A percentile compares a stretch with the other conserved stretches of the same genome.
Conservation (phyloP, 1,284 basidiomycete genomes). For the Melampsora larici-populina region DNA sequence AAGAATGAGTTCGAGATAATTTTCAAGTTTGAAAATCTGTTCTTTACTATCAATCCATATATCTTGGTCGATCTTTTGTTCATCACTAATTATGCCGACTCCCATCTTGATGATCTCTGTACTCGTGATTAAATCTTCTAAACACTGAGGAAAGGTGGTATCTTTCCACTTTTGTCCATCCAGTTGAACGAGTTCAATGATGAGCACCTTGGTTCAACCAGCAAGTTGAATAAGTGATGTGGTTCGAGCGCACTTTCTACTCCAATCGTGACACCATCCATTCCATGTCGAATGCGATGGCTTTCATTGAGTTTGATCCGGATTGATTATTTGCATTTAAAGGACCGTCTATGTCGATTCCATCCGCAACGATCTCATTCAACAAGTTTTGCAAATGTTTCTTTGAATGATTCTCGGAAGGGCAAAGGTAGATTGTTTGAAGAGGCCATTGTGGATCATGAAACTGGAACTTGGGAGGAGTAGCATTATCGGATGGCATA, state of each 20-base stretch:
- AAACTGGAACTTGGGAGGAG: too few species aligned
- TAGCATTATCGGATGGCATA: too few species aligned
- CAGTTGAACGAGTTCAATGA: constrained; percentile 26
- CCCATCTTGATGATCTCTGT: constrained; percentile 23
- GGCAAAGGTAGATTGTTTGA: too few species aligned
- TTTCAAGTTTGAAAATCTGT: constrained; percentile 9
- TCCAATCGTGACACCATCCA: constrained; percentile 15
- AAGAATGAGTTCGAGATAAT: constrained; percentile 15
- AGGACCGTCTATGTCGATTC: too few species aligned
- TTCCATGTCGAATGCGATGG: constrained; percentile 32
- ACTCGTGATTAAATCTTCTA: constrained; percentile 19
- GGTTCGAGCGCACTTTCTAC: background rate
- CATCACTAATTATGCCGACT: constrained; percentile 27
- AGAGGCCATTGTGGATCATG: too few species aligned
- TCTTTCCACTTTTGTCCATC: constrained; percentile 6
- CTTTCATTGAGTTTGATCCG: background rate
- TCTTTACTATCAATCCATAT: constrained; percentile 2
- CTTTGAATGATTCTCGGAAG: too few species aligned
- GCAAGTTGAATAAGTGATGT: constrained; percentile 30
- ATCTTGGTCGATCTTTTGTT: constrained; percentile 12
- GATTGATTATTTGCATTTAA: too few species aligned
- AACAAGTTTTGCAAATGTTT: too few species aligned
- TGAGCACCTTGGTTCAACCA: constrained; percentile 15
- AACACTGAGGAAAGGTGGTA: background rate
- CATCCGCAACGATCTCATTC: too few species aligned